Conservation (phyloP, 176 grass and related monocot genomes). For the Triticum urartu region DNA sequence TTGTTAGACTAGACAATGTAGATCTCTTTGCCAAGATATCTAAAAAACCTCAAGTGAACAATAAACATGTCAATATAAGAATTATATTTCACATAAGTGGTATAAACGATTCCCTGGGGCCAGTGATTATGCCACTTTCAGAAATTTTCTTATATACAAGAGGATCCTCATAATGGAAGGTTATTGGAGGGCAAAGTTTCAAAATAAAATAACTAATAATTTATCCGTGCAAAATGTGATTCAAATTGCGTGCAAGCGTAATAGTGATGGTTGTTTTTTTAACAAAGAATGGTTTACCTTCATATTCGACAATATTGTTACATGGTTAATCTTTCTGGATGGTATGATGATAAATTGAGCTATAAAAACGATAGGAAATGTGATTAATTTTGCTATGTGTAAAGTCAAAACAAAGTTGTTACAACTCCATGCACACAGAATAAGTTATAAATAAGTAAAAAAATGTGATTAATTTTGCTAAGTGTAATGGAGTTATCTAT, state of each 20-base stretch:
- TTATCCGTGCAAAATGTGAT: not conserved
- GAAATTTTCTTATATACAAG: not conserved
- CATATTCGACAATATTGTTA: not conserved
- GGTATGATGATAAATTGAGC: not conserved
- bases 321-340: not conserved
- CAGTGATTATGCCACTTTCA: not conserved
- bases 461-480: not conserved
- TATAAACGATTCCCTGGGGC: not conserved
- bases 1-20: not conserved
- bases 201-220: not conserved
- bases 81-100: not conserved
- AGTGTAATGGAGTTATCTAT: not conserved
- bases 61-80: not conserved
- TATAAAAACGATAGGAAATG: not conserved
- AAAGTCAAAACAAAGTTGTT: not conserved
- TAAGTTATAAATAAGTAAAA: not conserved
- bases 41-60: not conserved
- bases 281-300: not conserved
- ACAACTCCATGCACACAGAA: not conserved
- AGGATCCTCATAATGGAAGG: not conserved
- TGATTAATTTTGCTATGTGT: not conserved
- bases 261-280: not conserved
- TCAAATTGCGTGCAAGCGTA: not conserved
- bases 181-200: not conserved
- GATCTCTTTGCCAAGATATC: not conserved